Evolutionary conservation across 345 rosid species (phyloP), one percentile per base, ranked within the genome.

Genomic region (Salix dunnii): DNA sequence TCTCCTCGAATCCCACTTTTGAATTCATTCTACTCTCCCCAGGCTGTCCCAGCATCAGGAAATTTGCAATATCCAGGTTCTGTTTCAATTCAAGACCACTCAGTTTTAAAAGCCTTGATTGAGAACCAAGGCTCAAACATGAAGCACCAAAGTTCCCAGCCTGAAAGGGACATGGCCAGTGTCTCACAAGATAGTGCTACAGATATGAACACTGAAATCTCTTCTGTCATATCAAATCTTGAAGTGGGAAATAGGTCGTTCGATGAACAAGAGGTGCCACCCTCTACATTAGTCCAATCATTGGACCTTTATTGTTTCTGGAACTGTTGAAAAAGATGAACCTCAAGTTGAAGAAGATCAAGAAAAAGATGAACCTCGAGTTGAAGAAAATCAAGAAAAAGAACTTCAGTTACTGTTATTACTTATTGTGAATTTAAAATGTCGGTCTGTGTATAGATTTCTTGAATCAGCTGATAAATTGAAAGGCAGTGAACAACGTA

Each of bases 231-330:
- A 3, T 85, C 94, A n/a, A 85, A 82, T 49, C 82, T 86, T 49
- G 89, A 86, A 53, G 67, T 69, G 76, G 88, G 86, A 6, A 87
- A 83, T 78, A 87, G 83, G 81, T 74, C 70, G 40, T 79, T 84
- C 18, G 84, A 87, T 30, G 85, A 84, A 70, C 92, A 79, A 42
- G 88, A 82, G 31, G 89, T 72, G 8, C 92, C 76, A 12, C 92
- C 92, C 74, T 85, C 89, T 60, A 62, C 89, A 66, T 86, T 90
- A 16, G 68, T 86, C 1, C 84, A 74, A 61, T 82, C 88, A 14
- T 67, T 80, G 72, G 90, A 87, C 71, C 82, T 89, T 73, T 92
- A 86, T 68, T 80, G 83, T 77, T 78, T 93, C 53, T 91, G 97
- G 98, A 89, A 74, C 81, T 91, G 84, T 81, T 91, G 86, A 86